phyloP scores from a whole-genome alignment of 805 yeast genomes.

The Candida bentonensis region DNA sequence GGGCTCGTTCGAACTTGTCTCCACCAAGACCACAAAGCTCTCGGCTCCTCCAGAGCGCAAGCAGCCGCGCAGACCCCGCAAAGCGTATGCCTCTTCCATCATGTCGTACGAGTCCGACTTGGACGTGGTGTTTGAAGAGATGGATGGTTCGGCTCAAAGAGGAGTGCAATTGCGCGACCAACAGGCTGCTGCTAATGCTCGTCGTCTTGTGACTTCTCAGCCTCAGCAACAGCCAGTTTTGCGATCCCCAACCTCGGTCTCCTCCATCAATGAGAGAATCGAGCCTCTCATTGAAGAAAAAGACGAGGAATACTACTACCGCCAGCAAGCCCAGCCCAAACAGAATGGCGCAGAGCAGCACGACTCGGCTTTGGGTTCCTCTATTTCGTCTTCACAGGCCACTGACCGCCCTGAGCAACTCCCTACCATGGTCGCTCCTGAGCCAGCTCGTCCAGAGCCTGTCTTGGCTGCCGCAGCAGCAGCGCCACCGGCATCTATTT shows the following conservation, averaged over 20 bases:
- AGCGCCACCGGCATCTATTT: not conserved
- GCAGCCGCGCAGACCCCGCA: constrained; percentile 6
- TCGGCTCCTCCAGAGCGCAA: constrained; percentile 2
- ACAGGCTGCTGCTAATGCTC: not conserved
- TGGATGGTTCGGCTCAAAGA: too few species aligned
- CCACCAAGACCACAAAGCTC: constrained; percentile 17
- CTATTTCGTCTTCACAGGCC: not conserved
- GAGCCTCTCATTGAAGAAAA: constrained; percentile 1
- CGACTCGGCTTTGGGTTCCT: constrained; percentile 1
- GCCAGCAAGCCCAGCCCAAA: not conserved
- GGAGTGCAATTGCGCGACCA: too few species aligned
- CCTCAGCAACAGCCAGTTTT: too few species aligned
- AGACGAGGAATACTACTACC: constrained; percentile 1
- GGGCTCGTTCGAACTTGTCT: constrained; percentile 23
- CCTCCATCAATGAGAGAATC: constrained; percentile 1
- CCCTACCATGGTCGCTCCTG: not conserved
- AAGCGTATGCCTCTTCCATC: constrained; percentile 10
- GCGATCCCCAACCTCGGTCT: not conserved
- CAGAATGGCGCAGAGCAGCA: not conserved
- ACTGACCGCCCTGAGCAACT: not conserved
- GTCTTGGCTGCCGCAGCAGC: not conserved
- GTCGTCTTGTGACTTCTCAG: not conserved
- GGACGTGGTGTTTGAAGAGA: constrained; percentile 14
- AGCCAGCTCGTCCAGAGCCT: not conserved
- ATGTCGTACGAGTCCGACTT: constrained; percentile 16